Evolutionary conservation across 495 filamentous ascomycete genomes (phyloP), one percentile per base, ranked within the genome.

Genomic region (Tuber calosporum): DNA sequence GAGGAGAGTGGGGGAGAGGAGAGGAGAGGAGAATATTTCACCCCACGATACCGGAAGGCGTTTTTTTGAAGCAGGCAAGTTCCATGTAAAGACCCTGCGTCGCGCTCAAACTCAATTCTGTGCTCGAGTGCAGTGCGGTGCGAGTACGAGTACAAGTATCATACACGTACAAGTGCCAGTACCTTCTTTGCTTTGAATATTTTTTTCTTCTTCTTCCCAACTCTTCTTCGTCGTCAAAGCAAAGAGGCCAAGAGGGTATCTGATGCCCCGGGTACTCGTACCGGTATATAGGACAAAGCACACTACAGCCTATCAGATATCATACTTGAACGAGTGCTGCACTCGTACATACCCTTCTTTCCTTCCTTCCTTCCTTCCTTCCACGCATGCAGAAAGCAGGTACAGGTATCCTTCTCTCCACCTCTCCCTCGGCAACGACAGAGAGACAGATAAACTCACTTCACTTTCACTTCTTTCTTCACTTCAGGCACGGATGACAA

Each of bases 401-500:
- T 15, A 62, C 53, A 3, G 30, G 15, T 43, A 20, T 53, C 13
- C 26, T 9, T 53, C 7, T 22, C 30, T 34, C 26, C 53, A 30
- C n/a, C n/a, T 15, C 34, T 74, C 38, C 43, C 68, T 39, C 43
- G 40, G 62, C 48, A 62, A 9, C 69, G 58, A 66, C 42, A 22
- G 38, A 15, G 9, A 40, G 26, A 67, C 66, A 45, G 40, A 53
- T 40, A 68, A 75, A 77, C 69, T 77, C 75, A 69, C 75, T 71
- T 71, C 71, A 68, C 71, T 75, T 75, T 72, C 48, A 69, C 70
- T 75, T 69, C 39, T 70, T 75, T 69, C 39, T 70, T 70, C 71
- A 71, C 77, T 62, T 62, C 53, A 62, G 74, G 77, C 68, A 78
- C 70, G 71, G 70, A 78, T 75, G 76, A 41, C 71, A 71, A 75